Conservation (phyloP, 805 yeast species). For the Metschnikowia hibisci region DNA sequence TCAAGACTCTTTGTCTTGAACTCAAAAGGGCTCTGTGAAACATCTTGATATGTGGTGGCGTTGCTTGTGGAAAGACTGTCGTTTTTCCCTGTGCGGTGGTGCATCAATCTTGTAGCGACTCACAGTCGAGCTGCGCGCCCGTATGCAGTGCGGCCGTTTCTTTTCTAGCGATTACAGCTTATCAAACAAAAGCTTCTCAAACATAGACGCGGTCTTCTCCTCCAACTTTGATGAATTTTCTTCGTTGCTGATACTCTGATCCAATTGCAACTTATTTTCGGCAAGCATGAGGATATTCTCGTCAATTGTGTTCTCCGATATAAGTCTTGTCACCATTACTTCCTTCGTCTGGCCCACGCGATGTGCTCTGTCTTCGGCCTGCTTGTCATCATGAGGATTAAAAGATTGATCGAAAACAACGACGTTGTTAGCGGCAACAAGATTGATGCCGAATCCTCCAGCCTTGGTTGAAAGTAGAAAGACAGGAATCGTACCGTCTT, state of each 20-base stretch:
- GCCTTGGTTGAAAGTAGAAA: constrained; percentile 92
- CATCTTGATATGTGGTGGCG: not conserved
- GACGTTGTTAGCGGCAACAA: constrained; percentile 92
- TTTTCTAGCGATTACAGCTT: not conserved
- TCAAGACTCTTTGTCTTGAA: not conserved
- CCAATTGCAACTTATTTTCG: constrained; percentile 85
- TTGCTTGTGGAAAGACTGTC: not conserved
- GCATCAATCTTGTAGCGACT: constrained; percentile 5
- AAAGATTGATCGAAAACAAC: constrained; percentile 90
- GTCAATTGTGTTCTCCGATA: constrained; percentile 75
- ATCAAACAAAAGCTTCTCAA: constrained; percentile 46
- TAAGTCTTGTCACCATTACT: constrained; percentile 73
- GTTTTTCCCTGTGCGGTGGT: constrained; percentile 6
- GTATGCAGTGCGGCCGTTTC: constrained; percentile 3
- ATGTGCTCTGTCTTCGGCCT: constrained; percentile 98
- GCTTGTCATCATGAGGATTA: constrained; percentile 97
- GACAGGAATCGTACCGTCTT: constrained; percentile 75
- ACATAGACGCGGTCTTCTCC: constrained; percentile 49
- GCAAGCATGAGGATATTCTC: constrained; percentile 86
- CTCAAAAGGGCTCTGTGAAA: not conserved
- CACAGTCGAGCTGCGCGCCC: constrained; percentile 1
- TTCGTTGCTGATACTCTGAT: constrained; percentile 52
- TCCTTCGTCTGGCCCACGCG: constrained; percentile 91
- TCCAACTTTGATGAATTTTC: constrained; percentile 42
- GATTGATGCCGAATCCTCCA: constrained; percentile 97